A percentile compares a stretch with the other conserved stretches of the same genome.
Conservation (phyloP, 176 grass and related monocot genomes). For the Pharus latifolius region DNA sequence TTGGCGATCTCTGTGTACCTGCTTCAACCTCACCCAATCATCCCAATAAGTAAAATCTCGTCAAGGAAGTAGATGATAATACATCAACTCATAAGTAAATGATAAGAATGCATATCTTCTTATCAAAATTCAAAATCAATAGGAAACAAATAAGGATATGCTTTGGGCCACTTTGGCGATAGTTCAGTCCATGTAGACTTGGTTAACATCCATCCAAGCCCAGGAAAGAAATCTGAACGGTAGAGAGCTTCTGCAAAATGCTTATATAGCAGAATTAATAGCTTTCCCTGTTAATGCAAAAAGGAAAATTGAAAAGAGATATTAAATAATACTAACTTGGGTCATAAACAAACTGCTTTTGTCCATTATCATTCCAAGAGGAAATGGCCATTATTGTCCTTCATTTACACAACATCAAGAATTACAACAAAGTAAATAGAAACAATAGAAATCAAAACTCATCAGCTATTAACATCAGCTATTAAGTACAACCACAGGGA, state of each 20-base stretch:
- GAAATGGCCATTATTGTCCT: slow-evolving; percentile 98
- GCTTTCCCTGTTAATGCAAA: neutral
- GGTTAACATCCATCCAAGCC: slow-evolving; percentile 98
- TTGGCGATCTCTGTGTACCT: slow-evolving; percentile 74
- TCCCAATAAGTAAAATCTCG: slow-evolving; percentile 97
- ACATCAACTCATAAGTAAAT: no score
- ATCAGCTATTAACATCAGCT: no score
- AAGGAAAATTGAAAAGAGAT: neutral
- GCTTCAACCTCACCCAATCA: slow-evolving; percentile 95
- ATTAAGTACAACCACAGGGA: slow-evolving; percentile 5
- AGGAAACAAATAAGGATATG: slow-evolving; percentile 75
- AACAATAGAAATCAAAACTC: neutral
- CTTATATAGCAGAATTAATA: slow-evolving; percentile 25
- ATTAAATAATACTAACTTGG: slow-evolving; percentile 52
- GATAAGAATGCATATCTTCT: neutral
- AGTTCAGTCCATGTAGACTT: slow-evolving; percentile 89
- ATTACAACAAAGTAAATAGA: slow-evolving; percentile 3
- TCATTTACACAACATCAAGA: slow-evolving; percentile 8
- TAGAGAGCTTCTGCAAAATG: slow-evolving; percentile 72
- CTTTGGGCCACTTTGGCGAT: slow-evolving; percentile 98
- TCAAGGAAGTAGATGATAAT: slow-evolving; percentile 63
- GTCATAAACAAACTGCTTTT: slow-evolving; percentile 84
- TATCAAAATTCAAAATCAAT: neutral
- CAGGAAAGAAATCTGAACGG: slow-evolving; percentile 96
- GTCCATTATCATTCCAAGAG: slow-evolving; percentile 98